Base-by-base conservation (phyloP, 495 filamentous ascomycete species). In the Trichocladium uniseriatum region DNA sequence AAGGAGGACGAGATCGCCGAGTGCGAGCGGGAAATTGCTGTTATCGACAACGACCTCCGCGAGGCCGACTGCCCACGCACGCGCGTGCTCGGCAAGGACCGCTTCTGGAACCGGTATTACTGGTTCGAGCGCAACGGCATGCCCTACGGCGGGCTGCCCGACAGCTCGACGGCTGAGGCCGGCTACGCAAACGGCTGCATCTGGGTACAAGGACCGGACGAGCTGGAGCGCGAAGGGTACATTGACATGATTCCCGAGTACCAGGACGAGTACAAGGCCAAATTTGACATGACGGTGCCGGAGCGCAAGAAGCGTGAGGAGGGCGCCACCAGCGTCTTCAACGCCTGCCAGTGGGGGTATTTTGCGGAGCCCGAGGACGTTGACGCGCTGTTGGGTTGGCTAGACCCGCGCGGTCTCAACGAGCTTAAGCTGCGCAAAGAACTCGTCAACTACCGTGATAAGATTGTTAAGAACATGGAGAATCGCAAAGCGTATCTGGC, bases 81-180 rank as follows among this genome's bases (percentile, higher is more conserved):
- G 13, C 81, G 84, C 48, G 80, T 88, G 44, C 75, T 98, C 10
- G 92, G 92, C 38, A 87, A 88, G 53, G 92, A 98, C 63, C 79
- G 92, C 20, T 98, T 94, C 72, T 95, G 87, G 80, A 98, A 97
- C 61, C 86, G 89, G 18, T 98, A 97, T 62, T 96, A 89, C 74
- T 98, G 91, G 91, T 95, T 96, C 62, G 92, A 98, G 67, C 84
- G 90, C 32, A 98, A 97, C 60, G 92, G 89, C 22, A 96, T 97
- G 92, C 94, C 92, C 1, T 95, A 87, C 61, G 88, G 73, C 39
- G 94, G 94, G 2, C 71, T 95, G 49, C 91, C 89, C 0, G 74
- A 78, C 52, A 92, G 87, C 67, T 96, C 89, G 5, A 97, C 89
- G 4, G 82, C 89, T 1, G 73, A 82, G 34, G 87, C 90, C 16